These are phyloP conservation scores for Tetraselmis chui DNA, from an alignment of 139 green algal genomes.

Conservation along the genomic window DNA sequence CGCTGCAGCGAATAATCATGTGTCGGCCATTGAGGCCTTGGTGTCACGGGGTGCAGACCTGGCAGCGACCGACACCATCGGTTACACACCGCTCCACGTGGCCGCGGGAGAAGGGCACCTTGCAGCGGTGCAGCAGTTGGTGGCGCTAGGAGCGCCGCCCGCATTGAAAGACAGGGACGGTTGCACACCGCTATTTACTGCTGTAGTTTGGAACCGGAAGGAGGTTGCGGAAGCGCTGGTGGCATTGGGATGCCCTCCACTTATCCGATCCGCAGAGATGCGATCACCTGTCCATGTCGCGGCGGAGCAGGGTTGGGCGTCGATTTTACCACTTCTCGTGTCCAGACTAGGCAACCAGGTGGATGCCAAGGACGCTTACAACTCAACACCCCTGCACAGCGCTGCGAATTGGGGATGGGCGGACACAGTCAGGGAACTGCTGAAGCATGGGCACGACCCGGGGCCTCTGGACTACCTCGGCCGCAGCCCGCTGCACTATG, in stretches of 20 bases:
- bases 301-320: constrained; percentile 43
- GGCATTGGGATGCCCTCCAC: constrained; percentile 27
- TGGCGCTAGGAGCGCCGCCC: constrained; percentile 30
- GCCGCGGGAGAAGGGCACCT: constrained; percentile 52
- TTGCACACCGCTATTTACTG: constrained; percentile 55
- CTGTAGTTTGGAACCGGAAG: constrained; percentile 45
- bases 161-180: constrained; percentile 40
- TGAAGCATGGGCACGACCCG: constrained; percentile 32
- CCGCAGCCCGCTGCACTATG: constrained; percentile 53
- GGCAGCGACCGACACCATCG: constrained; percentile 36
- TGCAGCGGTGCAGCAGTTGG: constrained; percentile 33
- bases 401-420: constrained; percentile 48
- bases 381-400: constrained; percentile 51
- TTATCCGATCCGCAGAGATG: constrained; percentile 29
- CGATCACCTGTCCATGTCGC: constrained; percentile 50
- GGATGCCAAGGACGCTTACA: constrained; percentile 37
- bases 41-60: constrained; percentile 38
- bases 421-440: constrained; percentile 33
- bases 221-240: constrained; percentile 37
- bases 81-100: constrained; percentile 48
- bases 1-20: constrained; percentile 53
- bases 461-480: constrained; percentile 43
- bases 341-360: constrained; percentile 37
- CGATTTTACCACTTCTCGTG: constrained; percentile 31
- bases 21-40: constrained; percentile 40